Base-by-base conservation (phyloP, 768 basidiomycete species). In the Xerocomellus chrysenteron region DNA sequence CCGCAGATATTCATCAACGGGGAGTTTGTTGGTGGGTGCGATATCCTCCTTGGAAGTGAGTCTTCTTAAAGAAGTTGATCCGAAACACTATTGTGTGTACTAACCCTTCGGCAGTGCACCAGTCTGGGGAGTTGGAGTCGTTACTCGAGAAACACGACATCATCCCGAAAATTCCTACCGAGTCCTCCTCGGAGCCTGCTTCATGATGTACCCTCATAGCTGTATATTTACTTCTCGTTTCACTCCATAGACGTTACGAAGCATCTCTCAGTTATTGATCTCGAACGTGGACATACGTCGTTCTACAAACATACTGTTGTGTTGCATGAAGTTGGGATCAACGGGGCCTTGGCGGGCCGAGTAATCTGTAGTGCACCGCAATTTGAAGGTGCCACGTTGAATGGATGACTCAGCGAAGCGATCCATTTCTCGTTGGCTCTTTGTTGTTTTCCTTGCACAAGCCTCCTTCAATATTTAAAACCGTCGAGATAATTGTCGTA, bases 1-100 rank as follows among this genome's bases (percentile, higher is more conserved):
- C 96, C 96, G 12, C 96, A 99, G 70, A 72, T 99, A 13, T 99
- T 96, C 67, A 80, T 98, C 36, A 86, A 91, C 52, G 96, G 95
- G 5, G 94, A 97, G 70, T 99, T 99, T 66, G 80, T 99, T 41
- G 96, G 96, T 33, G 97, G 96, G 51, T 97, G 95, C 71, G 96
- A 99, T 75, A 98, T 99, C 63, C 75, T 98, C 21, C 72, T 98
- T 28, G 82, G 85, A 61, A 97, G 93, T 94, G 66, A 75, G 93
- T 85, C 24, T 19, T 40, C 42, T 33, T 8, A 14, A 39, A 30
- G 9, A 24, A 26, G 6, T 32, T 50, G 8, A 4, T 44, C 12
- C 11, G 11, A 47, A 36, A 4, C 9, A 35, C 16, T 28, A 11
- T 21, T 11, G 4, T 17, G 41, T 12, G 21, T 14, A n/a, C 48